phyloP scores from a whole-genome alignment of 2,329 filamentous ascomycete species.

The Corniculantispora saksenae region DNA sequence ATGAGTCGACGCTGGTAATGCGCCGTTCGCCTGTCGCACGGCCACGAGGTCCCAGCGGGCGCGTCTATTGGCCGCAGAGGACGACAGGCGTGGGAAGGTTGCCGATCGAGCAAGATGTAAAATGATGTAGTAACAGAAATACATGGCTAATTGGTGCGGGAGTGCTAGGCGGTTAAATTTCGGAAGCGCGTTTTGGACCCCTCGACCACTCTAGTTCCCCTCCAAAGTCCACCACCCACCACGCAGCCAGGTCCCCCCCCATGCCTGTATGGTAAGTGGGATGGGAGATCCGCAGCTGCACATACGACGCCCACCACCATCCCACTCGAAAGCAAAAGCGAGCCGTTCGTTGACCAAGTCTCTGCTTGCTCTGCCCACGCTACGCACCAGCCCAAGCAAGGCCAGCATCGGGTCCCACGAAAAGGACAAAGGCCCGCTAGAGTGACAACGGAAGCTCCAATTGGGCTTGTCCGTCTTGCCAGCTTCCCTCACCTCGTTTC shows the following conservation, averaged over 20 bases:
- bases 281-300: slow-evolving; percentile 18
- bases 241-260: slow-evolving; percentile 2
- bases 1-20: slow-evolving; percentile 1
- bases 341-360: neutral
- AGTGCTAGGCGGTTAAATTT: slow-evolving; percentile 13
- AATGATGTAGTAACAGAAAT: neutral
- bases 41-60: slow-evolving; percentile 16
- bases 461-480: neutral
- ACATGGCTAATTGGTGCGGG: neutral
- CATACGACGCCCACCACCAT: slow-evolving; percentile 5
- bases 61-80: slow-evolving; percentile 18
- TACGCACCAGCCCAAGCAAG: neutral
- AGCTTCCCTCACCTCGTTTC: neutral
- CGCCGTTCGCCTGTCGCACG: slow-evolving; percentile 14
- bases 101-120: neutral
- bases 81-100: neutral
- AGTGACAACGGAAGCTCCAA: neutral
- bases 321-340: neutral
- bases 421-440: neutral
- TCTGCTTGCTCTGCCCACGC: neutral
- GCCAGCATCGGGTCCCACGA: neutral
- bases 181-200: neutral
- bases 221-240: neutral
- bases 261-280: slow-evolving; percentile 11
- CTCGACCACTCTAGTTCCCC: neutral